A percentile compares a stretch with the other conserved stretches of the same genome.
Conservation (phyloP, 345 rosid species). For the Eucalyptus sp. region DNA sequence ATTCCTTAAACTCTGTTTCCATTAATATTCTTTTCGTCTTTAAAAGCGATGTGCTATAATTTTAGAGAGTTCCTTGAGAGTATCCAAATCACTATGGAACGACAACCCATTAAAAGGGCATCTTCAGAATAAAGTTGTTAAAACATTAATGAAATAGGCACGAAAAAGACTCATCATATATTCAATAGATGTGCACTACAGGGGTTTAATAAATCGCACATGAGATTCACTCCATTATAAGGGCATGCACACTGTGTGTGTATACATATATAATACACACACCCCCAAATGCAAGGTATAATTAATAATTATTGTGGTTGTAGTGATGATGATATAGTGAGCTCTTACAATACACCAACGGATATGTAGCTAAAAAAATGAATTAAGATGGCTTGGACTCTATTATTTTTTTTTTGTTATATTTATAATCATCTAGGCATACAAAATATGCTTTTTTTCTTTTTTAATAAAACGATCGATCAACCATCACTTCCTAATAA, state of each 20-base stretch:
- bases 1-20: background rate
- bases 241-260: background rate
- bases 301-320: background rate
- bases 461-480: background rate
- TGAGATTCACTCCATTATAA: background rate
- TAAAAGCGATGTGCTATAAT: background rate
- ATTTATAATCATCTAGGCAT: background rate
- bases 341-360: background rate
- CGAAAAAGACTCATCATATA: background rate
- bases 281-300: background rate
- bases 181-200: background rate
- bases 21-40: background rate
- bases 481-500: background rate
- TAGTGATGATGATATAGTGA: background rate
- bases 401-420: background rate
- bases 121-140: background rate
- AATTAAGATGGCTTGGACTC: background rate
- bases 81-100: background rate
- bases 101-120: background rate
- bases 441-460: background rate
- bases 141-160: background rate
- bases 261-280: fast-evolving
- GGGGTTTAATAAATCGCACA: background rate
- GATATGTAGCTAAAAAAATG: background rate
- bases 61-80: background rate